Base-by-base conservation (phyloP, 176 grass and related monocot species). In the Hordeum marinum region DNA sequence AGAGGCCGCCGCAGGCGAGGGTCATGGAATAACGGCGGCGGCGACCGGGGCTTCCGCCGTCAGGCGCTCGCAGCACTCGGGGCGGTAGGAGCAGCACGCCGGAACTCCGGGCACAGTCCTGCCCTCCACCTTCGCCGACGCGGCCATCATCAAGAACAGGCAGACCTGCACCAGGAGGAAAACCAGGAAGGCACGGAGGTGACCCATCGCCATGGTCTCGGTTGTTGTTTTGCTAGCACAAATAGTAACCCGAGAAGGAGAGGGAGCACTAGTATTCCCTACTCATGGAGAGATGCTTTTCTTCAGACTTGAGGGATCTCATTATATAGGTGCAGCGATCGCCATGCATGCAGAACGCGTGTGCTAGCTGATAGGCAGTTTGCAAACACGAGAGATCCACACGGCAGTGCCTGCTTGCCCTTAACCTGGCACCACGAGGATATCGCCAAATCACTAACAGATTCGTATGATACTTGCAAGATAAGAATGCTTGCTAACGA, bases 131-230 rank as follows among this genome's bases (percentile, higher is more conserved):
- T 25, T 72, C 23, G 8, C n/a, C 15, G 61, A 31, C 61, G 82
- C 35, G 2, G 69, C 69, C 82, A 85, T 81, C n/a, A 79, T 63
- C 77, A 81, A 18, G 15, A 89, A 23, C 46, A 89, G 36, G 37
- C 58, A 80, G 4, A 80, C 46, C 82, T 85, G 77, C 68, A 42
- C 68, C 14, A 80, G 0, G 82, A 89, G 14, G 57, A 81, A 14
- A n/a, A 81, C 48, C 11, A 89, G 69, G 11, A 85, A 27, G 27
- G 13, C 48, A 3, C 27, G 76, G 61, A 76, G 36, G 61, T n/a
- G 39, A 7, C 2, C 14, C 21, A 7, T 40, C 69, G 17, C 48
- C 82, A 76, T 85, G 7, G 29, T 31, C 43, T 57, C 36, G 21
- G n/a, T 1, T 57, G 18, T 0, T 11, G 35, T 71, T 78, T 23